Conservation (phyloP, 2,329 filamentous ascomycete genomes). For the Neocatenulostroma microsporum region DNA sequence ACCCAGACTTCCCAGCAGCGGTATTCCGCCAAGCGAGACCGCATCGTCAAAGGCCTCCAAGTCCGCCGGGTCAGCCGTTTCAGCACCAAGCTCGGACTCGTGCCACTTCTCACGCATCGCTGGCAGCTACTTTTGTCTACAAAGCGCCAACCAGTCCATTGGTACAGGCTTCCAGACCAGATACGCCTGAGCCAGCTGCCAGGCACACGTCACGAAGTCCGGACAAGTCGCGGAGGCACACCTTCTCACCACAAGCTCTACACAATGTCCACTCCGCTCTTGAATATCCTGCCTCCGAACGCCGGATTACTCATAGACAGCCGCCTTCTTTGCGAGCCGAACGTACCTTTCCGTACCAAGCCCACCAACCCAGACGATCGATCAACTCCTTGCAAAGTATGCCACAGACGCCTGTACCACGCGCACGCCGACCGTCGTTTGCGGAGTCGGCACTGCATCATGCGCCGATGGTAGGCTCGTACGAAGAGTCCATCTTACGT, state of each 20-base stretch:
- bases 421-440: constrained; percentile 60
- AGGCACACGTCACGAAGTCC: constrained; percentile 34
- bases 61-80: constrained; percentile 25
- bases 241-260: constrained; percentile 57
- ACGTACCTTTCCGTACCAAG: constrained; percentile 59
- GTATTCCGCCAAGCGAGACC: constrained; percentile 23
- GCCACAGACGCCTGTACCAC: constrained; percentile 40
- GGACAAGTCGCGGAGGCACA: constrained; percentile 58
- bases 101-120: constrained; percentile 52
- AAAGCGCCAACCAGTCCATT: constrained; percentile 87
- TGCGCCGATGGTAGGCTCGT: constrained; percentile 94
- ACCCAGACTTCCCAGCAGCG: constrained; percentile 38
- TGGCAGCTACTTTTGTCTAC: constrained; percentile 72
- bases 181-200: constrained; percentile 27
- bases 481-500: constrained; percentile 90
- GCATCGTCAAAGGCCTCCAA: constrained; percentile 9
- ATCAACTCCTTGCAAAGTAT: constrained; percentile 52
- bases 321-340: constrained; percentile 50
- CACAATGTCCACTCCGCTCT: constrained; percentile 42
- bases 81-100: constrained; percentile 35
- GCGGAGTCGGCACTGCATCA: constrained; percentile 78
- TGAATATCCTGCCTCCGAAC: constrained; percentile 22
- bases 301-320: constrained; percentile 17
- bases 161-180: constrained; percentile 50
- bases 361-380: constrained; percentile 70